Evolutionary conservation across 2,329 filamentous ascomycete species (phyloP), one percentile per base, ranked within the genome.

Genomic region (Ophidiomyces ophidiicola): DNA sequence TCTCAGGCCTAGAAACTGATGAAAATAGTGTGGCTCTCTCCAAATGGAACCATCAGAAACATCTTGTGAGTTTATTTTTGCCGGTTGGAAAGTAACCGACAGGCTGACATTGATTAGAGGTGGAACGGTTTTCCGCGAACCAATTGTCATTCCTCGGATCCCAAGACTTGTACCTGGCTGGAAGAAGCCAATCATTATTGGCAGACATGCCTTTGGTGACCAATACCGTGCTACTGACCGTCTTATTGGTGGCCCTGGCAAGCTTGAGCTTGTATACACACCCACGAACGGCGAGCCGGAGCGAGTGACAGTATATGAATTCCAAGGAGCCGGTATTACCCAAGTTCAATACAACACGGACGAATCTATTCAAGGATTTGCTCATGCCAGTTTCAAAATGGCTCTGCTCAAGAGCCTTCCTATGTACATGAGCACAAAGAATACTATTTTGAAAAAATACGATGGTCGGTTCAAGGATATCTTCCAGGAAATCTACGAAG

Each of bases 391-490:
- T 52, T 96, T 98, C 78, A 93, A 94, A 78, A 76, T 94, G 51
- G 88, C 90, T 23, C 68, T 96, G 32, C 71, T 76, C 63, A 90
- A 94, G 75, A 71, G 71, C 48, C 70, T 93, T 50, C 90, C 90
- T n/a, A 72, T 98, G 56, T 98, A 96, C 72, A 92, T 96, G 88
- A 94, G 85, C 74, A 98, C 90, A 66, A 98, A 98, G 81, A 96
- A 96, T 74, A 98, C 90, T 53, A 98, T 98, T 54, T 71, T 98
- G 52, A 98, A 98, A 74, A 88, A 87, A 65, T 98, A 98, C 68
- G 90, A 98, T 59, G 90, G 90, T 38, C 77, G 83, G 54, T 98
- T 98, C 77, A 96, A 96, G 79, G 90, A 98, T 59, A 92, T 96
- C 63, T 98, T 98, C 78, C 83, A 98, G 74, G 82, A 92, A 58